A percentile compares a stretch with the other conserved stretches of the same genome.
Conservation (phyloP, 148 eudicot species). For the Drosera capensis region DNA sequence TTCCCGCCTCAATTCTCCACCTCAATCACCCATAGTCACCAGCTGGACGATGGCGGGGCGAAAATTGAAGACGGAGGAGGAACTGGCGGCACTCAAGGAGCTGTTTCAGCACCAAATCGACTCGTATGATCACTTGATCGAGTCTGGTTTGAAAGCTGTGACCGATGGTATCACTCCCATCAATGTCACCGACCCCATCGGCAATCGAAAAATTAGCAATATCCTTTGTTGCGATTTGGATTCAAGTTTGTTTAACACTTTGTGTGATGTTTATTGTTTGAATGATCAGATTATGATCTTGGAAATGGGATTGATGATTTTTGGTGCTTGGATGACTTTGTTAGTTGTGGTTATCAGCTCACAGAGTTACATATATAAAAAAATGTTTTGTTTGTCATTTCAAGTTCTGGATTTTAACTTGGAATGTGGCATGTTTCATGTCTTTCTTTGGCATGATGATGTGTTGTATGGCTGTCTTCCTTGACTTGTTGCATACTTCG, state of each 20-base stretch:
- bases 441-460: constrained; percentile 3
- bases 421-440: not conserved
- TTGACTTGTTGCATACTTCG: constrained; percentile 52
- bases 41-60: too few species aligned
- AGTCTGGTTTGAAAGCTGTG: constrained; percentile 31
- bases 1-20: too few species aligned
- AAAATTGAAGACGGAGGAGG: too few species aligned
- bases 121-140: constrained; percentile 53
- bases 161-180: constrained; percentile 36
- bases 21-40: too few species aligned
- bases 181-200: constrained; percentile 26
- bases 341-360: too few species aligned
- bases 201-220: constrained; percentile 42
- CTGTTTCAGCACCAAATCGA: constrained; percentile 66
- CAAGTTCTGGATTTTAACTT: not conserved
- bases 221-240: constrained; percentile 49
- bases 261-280: not conserved
- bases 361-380: not conserved
- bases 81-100: constrained; percentile 41
- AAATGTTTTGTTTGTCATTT: not conserved
- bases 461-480: too few species aligned
- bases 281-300: not conserved
- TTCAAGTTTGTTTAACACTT: not conserved
- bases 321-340: too few species aligned
- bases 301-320: not conserved